A percentile compares a stretch with the other conserved stretches of the same genome.
Evolutionary conservation across 2,329 filamentous ascomycete species (phyloP).

Genomic region (Hypoxylon sp.): DNA sequence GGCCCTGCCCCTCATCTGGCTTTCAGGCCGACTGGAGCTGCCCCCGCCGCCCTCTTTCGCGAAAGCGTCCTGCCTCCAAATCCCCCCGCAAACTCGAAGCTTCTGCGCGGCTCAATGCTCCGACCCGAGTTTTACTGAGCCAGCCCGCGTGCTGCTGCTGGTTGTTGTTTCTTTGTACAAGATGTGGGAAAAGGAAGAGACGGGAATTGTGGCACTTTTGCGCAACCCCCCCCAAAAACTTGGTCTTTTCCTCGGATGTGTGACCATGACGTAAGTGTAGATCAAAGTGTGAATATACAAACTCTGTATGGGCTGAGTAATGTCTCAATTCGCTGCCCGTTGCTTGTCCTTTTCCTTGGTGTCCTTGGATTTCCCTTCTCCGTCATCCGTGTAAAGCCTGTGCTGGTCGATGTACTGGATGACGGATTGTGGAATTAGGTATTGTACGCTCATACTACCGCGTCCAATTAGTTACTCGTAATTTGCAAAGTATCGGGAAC

Average conservation of each 20-base stretch:
- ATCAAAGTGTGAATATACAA: constrained; percentile 19
- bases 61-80: constrained; percentile 3
- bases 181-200: constrained; percentile 26
- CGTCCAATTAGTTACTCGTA: constrained; percentile 13
- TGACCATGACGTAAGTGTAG: constrained; percentile 28
- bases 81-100: constrained; percentile 19
- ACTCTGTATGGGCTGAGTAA: not conserved
- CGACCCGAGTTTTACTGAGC: constrained; percentile 6
- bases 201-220: constrained; percentile 15
- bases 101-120: constrained; percentile 21
- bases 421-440: constrained; percentile 80
- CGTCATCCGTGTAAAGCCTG: constrained; percentile 66
- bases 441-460: constrained; percentile 79
- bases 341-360: constrained; percentile 50
- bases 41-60: constrained; percentile 8
- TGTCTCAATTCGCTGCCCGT: constrained; percentile 42
- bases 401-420: constrained; percentile 81
- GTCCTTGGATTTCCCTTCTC: constrained; percentile 45
- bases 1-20: constrained; percentile 33
- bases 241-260: constrained; percentile 4
- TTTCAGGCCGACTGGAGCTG: constrained; percentile 28
- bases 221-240: constrained; percentile 24
- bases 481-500: not conserved
- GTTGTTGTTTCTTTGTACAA: constrained; percentile 27
- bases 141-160: constrained; percentile 22